Evolutionary conservation across 169 alveolate species (phyloP), one percentile per base, ranked within the genome.

Genomic region (Neospora caninum): DNA sequence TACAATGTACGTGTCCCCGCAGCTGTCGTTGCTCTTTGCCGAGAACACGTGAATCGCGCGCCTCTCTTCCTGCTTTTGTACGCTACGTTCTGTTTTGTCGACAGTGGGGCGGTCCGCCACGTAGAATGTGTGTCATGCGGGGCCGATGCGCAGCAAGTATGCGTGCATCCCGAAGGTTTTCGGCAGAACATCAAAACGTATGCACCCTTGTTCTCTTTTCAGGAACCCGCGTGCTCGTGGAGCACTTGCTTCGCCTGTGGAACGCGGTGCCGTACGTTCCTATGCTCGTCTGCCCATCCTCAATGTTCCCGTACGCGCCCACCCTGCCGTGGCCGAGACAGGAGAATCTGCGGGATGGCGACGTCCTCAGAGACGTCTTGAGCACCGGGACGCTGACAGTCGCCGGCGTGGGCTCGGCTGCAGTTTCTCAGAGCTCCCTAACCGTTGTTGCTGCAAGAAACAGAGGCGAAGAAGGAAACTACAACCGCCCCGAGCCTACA

Each of bases 191-290:
- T 22, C 58, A 49, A 22, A 0, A 49, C 58, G 58, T 22, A 49
- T 49, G n/a, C 58, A 22, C n/a, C 43, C 45, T 9, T 73, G 45
- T 73, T 49, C 84, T 34, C 84, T 41, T 7, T 42, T 31, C 67
- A 82, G 89, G 89, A 42, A 82, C 89, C 25, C 54, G 89, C 7
- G 69, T 45, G 34, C 67, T 82, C 42, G 89, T 82, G 36, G 89
- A 82, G 67, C 89, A 82, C 67, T n/a, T 82, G 42, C 89, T 82
- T 25, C 89, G 89, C 67, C 89, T 82, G 69, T 82, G 89, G 89
- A 45, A 38, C 41, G 7, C 89, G 18, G 89, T 82, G 7, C 89
- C 89, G 25, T 82, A 82, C 41, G 89, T 82, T 10, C 89, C 89
- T 4, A 45, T 82, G 89, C 89, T 82, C 67, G 89, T 82, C 67